Evolutionary conservation across 768 basidiomycete species (phyloP), one percentile per base, ranked within the genome.

Genomic region (Chiua virens): DNA sequence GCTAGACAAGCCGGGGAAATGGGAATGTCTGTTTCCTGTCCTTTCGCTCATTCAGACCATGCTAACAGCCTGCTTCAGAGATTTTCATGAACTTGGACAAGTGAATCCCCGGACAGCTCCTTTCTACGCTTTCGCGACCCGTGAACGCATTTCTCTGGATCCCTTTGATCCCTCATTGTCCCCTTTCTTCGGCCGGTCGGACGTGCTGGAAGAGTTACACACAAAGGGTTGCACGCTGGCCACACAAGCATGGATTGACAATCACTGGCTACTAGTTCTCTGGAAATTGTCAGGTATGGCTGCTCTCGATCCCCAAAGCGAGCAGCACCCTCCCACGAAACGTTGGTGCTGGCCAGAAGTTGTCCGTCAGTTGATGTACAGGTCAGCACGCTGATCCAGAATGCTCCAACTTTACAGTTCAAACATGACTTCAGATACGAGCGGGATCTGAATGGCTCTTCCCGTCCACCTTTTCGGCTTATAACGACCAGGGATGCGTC

Each of bases 241-340:
- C 3, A 89, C 84, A 8, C 74, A 82, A 55, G 69, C 75, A 21
- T 99, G 97, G 97, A 85, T 97, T 1, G 81, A 88, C 45, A 98
- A 98, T 60, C 94, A 97, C 59, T 99, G 93, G 90, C 68, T 73
- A 10, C 71, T 94, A 40, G 82, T 98, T 27, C 76, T 99, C 4
- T 99, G 97, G 97, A 99, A 99, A 71, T 71, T 97, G 20, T 92
- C 93, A 4, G 88, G 90, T 13, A 83, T 92, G 79, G 86, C 85
- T 1, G 74, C 78, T 32, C 75, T 93, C 1, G 83, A 90, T 51
- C 93, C 94, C 5, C 66, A 76, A 22, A 71, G 75, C 36, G 83
- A 83, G 61, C 62, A 53, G 14, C 69, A 79, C 41, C 72, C 76
- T 43, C 56, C 58, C 18, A 68, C 61, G 49, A 81, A 74, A 55